Evolutionary conservation across 345 rosid genomes (phyloP).

Genomic region (Aquilaria yunnanensis): DNA sequence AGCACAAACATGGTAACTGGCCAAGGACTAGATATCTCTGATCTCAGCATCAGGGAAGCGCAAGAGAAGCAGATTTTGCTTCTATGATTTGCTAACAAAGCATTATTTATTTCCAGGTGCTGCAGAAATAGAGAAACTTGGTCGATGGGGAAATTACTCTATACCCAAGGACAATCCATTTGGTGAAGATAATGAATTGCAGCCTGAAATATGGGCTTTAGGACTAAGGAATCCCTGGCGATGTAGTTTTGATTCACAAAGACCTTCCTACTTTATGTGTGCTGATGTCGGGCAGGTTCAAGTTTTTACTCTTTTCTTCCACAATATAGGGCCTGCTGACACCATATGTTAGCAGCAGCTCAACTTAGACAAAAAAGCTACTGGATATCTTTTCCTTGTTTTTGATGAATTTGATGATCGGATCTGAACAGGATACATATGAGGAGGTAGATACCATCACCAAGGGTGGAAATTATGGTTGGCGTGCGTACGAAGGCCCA

Average conservation of each 20-base stretch:
- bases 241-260: conserved; percentile 69
- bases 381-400: too few relatives aligned
- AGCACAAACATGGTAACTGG: too few relatives aligned
- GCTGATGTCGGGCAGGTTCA: conserved; percentile 83
- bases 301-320: too few relatives aligned
- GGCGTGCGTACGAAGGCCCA: conserved; percentile 80
- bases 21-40: too few relatives aligned
- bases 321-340: too few relatives aligned
- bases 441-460: conserved; percentile 89
- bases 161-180: conserved; percentile 69
- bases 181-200: conserved; percentile 37
- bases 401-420: too few relatives aligned
- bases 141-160: conserved; percentile 81
- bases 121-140: conserved; percentile 41
- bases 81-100: too few relatives aligned
- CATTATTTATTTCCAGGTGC: conserved; percentile 26
- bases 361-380: too few relatives aligned
- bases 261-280: conserved; percentile 79
- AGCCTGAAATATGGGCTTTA: conserved; percentile 70
- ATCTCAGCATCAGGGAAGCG: too few relatives aligned
- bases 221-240: conserved; percentile 82
- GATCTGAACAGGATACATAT: conserved; percentile 44
- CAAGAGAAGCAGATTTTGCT: too few relatives aligned
- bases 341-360: too few relatives aligned
- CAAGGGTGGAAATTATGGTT: conserved; percentile 88